These are phyloP conservation scores for Pecoramyces ruminantium DNA, from an alignment of 192 early-diverging fungal species.

Conservation along the genomic window DNA sequence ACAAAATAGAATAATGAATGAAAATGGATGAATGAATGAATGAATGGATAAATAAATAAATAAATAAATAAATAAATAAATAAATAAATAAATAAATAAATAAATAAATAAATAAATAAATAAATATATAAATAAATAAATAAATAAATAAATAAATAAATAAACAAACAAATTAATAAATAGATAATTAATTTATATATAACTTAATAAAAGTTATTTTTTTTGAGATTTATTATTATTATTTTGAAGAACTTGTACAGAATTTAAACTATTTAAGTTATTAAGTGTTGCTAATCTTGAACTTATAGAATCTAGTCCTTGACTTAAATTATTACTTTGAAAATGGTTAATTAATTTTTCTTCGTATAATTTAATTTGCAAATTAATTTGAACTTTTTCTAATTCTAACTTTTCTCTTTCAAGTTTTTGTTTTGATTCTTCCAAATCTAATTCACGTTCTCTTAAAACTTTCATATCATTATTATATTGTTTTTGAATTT, in stretches of 20 bases:
- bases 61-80: too few relatives aligned
- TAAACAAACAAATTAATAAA: too few relatives aligned
- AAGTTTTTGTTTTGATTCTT: background rate
- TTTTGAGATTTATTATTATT: background rate
- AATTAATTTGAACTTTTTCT: background rate
- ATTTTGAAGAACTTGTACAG: background rate
- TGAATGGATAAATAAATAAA: too few relatives aligned
- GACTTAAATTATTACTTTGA: background rate
- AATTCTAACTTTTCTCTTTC: background rate
- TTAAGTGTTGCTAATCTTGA: background rate
- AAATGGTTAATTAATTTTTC: background rate
- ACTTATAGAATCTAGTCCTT: background rate
- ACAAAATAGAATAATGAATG: too few relatives aligned
- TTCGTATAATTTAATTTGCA: background rate
- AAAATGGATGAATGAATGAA: too few relatives aligned
- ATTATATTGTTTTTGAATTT: background rate
- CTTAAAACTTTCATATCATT: background rate
- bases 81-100: too few relatives aligned
- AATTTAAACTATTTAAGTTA: background rate
- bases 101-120: too few relatives aligned
- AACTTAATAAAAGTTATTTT: too few relatives aligned
- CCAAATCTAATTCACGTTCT: background rate
- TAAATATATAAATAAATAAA: too few relatives aligned
- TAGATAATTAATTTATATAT: too few relatives aligned
- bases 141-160: too few relatives aligned